Percentiles rank a stretch among this genome's conserved stretches.
Evolutionary conservation across 2,329 filamentous ascomycete genomes (phyloP).

Genomic region (Coccinonectria pachysandricola): DNA sequence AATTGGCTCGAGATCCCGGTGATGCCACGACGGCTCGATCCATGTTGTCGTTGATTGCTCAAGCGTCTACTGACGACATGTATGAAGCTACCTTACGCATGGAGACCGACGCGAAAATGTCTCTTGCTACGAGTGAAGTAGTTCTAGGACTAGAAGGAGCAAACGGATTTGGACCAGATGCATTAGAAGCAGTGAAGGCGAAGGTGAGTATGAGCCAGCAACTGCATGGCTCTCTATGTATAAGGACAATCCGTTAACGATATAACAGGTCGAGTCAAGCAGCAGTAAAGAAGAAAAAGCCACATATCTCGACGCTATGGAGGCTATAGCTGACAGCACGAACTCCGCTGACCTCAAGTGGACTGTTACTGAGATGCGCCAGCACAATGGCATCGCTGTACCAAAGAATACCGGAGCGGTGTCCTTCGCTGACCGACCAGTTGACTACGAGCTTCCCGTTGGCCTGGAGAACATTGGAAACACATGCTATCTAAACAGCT

Average conservation of each 20-base stretch:
- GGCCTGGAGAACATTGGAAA: slow-evolving; percentile 92
- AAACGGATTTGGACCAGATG: slow-evolving; percentile 15
- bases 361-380: slow-evolving; percentile 17
- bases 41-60: slow-evolving; percentile 26
- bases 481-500: slow-evolving; percentile 94
- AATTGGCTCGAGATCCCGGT: slow-evolving; percentile 22
- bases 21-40: slow-evolving; percentile 21
- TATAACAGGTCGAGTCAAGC: slow-evolving; percentile 17
- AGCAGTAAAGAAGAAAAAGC: slow-evolving; percentile 19
- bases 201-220: slow-evolving; percentile 18
- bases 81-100: slow-evolving; percentile 24
- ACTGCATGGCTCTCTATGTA: neutral
- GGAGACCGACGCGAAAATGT: slow-evolving; percentile 27
- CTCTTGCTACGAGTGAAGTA: slow-evolving; percentile 22
- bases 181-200: slow-evolving; percentile 16
- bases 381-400: slow-evolving; percentile 14
- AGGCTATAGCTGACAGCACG: slow-evolving; percentile 25
- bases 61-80: slow-evolving; percentile 23
- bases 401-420: slow-evolving; percentile 2
- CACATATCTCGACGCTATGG: slow-evolving; percentile 25
- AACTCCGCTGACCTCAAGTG: slow-evolving; percentile 19
- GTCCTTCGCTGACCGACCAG: slow-evolving; percentile 5
- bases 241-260: slow-evolving; percentile 1
- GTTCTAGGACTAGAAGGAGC: slow-evolving; percentile 20
- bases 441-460: slow-evolving; percentile 55